Evolutionary conservation across 495 filamentous ascomycete species (phyloP).

Genomic region (Aspergillus cristatus): DNA sequence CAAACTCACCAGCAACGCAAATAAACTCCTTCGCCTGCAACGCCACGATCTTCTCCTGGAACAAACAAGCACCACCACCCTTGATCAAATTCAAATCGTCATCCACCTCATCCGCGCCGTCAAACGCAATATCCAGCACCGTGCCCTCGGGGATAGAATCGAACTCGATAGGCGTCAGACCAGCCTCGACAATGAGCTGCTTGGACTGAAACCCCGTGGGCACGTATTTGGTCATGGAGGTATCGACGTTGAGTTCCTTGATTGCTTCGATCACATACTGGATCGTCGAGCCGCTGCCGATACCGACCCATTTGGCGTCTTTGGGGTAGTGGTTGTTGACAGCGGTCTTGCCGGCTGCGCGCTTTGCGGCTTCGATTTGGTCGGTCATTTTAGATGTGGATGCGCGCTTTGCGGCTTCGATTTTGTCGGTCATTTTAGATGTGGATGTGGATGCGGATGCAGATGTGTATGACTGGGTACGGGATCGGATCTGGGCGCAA

Average conservation of each 20-base stretch:
- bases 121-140: constrained; percentile 75
- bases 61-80: constrained; percentile 90
- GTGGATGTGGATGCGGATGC: no score
- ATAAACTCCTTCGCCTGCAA: constrained; percentile 79
- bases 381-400: constrained; percentile 46
- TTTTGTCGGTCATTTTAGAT: constrained; percentile 25
- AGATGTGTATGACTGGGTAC: no score
- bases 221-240: constrained; percentile 64
- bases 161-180: constrained; percentile 68
- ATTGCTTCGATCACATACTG: constrained; percentile 96
- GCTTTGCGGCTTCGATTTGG: constrained; percentile 72
- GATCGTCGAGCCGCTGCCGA: constrained; percentile 89
- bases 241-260: constrained; percentile 52
- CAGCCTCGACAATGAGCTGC: constrained; percentile 67
- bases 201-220: constrained; percentile 89
- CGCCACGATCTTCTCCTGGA: constrained; percentile 96
- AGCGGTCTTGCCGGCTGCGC: constrained; percentile 70
- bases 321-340: constrained; percentile 76
- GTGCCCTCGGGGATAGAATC: constrained; percentile 54
- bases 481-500: no score
- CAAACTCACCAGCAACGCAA: constrained; percentile 69
- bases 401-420: constrained; percentile 77
- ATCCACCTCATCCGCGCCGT: constrained; percentile 96
- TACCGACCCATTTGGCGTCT: constrained; percentile 68
- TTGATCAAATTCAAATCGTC: constrained; percentile 94